Evolutionary conservation across 306 rosid species (phyloP), one percentile per base, ranked within the genome.

Genomic region (Ammopiptanthus mongolicus): DNA sequence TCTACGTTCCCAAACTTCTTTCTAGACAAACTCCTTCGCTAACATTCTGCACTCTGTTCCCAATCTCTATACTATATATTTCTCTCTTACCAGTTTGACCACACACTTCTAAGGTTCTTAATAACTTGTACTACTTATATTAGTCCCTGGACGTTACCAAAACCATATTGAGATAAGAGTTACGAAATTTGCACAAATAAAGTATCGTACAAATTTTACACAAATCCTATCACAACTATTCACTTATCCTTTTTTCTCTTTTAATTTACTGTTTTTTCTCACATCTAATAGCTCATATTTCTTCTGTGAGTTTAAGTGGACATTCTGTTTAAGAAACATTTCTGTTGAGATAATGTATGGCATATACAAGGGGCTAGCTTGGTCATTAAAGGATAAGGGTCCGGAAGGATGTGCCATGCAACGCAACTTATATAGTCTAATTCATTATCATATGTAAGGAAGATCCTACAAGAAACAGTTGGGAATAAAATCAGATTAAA

Each of bases 11-110:
- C 15, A 72, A 80, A 80, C 87, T 75, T 88, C 87, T 73, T 80
- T 78, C 91, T 66, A 88, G 83, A 86, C 87, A 76, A 76, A 76
- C 70, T 85, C 80, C 76, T 82, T 83, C 83, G 84, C 94, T 87
- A 78, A 91, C 91, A 89, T 89, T 89, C 89, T 89, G 91, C 91
- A 79, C 74, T 74, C 50, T 91, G 95, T 81, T 83, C 81, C 89
- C 97, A 85, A 74, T 80, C 78, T 60, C 78, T 44, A 42, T 60
- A 68, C 78, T 44, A 42, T 60, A 68, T 65, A 9, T 47, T 22
- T 15, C 21, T 29, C 14, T 44, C 57, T 55, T 51, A 36, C 61
- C 47, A 37, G 18, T 81, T 78, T 85, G 88, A 83, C 85, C 83
- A 62, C 42, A 25, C 23, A 57, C 71, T 72, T 66, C 63, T 22